Conservation (phyloP, 805 yeast species). For the Kuraishia piskuri region DNA sequence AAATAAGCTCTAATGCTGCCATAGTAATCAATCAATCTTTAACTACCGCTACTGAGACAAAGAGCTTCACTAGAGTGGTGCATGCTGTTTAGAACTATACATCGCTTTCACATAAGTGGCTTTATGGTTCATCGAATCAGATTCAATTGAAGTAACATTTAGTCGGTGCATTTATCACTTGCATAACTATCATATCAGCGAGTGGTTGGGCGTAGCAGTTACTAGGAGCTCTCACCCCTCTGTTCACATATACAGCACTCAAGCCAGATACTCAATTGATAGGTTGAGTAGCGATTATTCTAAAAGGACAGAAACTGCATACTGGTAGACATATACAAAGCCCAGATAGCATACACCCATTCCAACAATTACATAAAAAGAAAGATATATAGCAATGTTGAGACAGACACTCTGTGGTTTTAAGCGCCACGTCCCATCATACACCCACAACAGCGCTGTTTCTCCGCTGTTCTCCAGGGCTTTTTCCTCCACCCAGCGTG, state of each 20-base stretch:
- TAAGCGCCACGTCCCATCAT: not conserved
- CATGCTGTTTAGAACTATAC: not conserved
- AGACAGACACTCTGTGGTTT: not conserved
- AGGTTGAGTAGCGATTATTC: not conserved
- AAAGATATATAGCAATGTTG: not conserved
- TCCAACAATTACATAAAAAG: no score
- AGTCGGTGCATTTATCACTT: no score
- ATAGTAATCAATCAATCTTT: no score
- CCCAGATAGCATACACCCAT: not conserved
- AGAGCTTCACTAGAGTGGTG: no score
- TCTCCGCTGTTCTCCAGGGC: not conserved
- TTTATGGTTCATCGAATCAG: not conserved
- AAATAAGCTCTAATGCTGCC: not conserved
- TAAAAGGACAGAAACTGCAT: not conserved
- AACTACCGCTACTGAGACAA: no score
- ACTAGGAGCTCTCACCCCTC: no score
- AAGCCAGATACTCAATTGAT: no score
- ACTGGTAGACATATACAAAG: not conserved
- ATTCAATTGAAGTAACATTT: not conserved
- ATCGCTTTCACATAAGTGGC: not conserved
- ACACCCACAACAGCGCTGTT: not conserved
- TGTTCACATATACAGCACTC: no score
- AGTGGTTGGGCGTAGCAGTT: no score
- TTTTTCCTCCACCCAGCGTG: conserved; percentile 13
- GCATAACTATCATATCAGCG: no score